Conservation (phyloP, 805 yeast species). For the Candida tallmaniae region DNA sequence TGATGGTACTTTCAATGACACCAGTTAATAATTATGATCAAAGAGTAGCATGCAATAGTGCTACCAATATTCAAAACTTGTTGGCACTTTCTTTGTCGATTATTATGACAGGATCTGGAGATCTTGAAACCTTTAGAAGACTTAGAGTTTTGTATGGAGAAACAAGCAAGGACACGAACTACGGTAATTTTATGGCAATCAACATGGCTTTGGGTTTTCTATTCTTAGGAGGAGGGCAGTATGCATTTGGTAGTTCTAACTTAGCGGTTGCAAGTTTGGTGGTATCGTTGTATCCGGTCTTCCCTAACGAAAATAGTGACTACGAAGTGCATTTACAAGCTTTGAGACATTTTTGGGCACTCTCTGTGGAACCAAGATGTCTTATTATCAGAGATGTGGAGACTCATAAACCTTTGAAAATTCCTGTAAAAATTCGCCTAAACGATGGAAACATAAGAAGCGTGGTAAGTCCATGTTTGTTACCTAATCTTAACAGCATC, state of each 20-base stretch:
- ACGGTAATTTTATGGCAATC: slow-evolving; percentile 71
- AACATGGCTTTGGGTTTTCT: slow-evolving; percentile 84
- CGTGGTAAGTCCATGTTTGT: slow-evolving; percentile 57
- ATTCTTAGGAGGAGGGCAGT: slow-evolving; percentile 91
- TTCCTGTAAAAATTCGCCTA: slow-evolving; percentile 35
- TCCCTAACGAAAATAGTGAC: slow-evolving; percentile 41
- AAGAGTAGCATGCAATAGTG: slow-evolving; percentile 49
- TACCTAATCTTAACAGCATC: slow-evolving; percentile 58
- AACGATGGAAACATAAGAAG: slow-evolving; percentile 32
- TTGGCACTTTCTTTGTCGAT: slow-evolving; percentile 63
- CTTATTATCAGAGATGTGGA: slow-evolving; percentile 70
- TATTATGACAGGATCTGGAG: slow-evolving; percentile 90
- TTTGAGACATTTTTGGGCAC: slow-evolving; percentile 83
- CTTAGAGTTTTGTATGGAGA: slow-evolving; percentile 65
- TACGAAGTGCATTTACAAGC: slow-evolving; percentile 74
- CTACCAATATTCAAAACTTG: slow-evolving; percentile 52
- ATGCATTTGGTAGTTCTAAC: slow-evolving; percentile 62
- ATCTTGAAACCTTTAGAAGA: slow-evolving; percentile 69
- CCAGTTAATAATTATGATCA: slow-evolving; percentile 53
- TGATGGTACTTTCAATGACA: slow-evolving; percentile 39
- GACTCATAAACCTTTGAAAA: slow-evolving; percentile 51
- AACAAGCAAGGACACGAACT: slow-evolving; percentile 42
- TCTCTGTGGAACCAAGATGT: slow-evolving; percentile 78
- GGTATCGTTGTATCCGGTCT: slow-evolving; percentile 74
- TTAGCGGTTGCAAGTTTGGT: slow-evolving; percentile 66